Percentiles rank a stretch among this genome's conserved stretches.
phyloP scores from a whole-genome alignment of 1,139 yeast species.

The Saccharomyces hybrid region DNA sequence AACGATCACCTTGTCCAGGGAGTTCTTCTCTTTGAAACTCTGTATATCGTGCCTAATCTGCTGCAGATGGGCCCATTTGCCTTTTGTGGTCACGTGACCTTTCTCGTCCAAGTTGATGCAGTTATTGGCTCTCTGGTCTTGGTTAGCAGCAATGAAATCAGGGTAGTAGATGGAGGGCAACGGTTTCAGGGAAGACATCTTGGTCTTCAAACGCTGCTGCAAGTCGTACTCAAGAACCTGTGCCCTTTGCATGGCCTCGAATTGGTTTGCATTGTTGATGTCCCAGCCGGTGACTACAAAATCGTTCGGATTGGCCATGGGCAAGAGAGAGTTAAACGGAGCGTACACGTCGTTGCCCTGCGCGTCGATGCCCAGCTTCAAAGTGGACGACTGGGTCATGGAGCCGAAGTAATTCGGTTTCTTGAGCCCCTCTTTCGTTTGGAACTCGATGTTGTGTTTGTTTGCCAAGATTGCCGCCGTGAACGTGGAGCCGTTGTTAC shows the following conservation, averaged over 20 bases:
- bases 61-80: constrained; percentile 89
- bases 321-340: constrained; percentile 84
- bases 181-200: constrained; percentile 60
- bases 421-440: constrained; percentile 72
- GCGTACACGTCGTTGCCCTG: constrained; percentile 85
- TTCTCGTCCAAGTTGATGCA: constrained; percentile 51
- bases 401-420: constrained; percentile 91
- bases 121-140: constrained; percentile 86
- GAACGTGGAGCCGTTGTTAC: constrained; percentile 92
- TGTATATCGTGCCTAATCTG: constrained; percentile 76
- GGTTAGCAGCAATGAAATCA: constrained; percentile 93
- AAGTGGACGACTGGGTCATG: constrained; percentile 89
- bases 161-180: constrained; percentile 88
- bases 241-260: constrained; percentile 77
- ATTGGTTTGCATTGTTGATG: constrained; percentile 63
- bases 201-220: constrained; percentile 66
- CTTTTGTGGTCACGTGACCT: constrained; percentile 46
- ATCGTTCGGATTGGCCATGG: constrained; percentile 86
- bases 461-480: constrained; percentile 82
- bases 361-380: constrained; percentile 78
- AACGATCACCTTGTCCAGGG: constrained; percentile 79
- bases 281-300: constrained; percentile 95
- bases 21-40: constrained; percentile 65
- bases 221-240: constrained; percentile 80
- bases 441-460: constrained; percentile 68